Base-by-base conservation (phyloP, 2,329 filamentous ascomycete genomes). In the Calcarisporium arbuscula region DNA sequence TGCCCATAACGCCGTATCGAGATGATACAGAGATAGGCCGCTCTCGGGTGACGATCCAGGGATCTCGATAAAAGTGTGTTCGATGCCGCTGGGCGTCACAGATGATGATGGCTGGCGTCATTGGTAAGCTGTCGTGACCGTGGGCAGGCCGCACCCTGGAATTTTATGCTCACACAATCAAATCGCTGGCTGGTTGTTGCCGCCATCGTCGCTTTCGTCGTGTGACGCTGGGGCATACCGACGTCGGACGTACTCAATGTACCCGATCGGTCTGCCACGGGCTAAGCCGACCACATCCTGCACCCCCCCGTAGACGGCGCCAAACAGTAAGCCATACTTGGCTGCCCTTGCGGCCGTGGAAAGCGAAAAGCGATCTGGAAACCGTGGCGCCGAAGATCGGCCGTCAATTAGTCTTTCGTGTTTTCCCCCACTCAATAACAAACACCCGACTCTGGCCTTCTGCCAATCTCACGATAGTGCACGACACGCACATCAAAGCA, bases 281-380 rank as follows among this genome's bases (percentile, higher is more conserved):
- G 77, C 62, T 40, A 80, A 67, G 34, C 78, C 77, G 21, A 92
- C 57, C 9, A 70, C 62, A 62, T 96, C 90, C 61, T 96, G 89
- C 38, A 82, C 57, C 23, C 90, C 65, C 17, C 90, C 90, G 60
- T 87, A 96, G 7, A 67, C 74, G 22, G 95, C 54, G 15, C 90
- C 89, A 45, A 88, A 80, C 47, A 83, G 67, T 29, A 95, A 65
- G 2, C 88, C 90, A 47, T 84, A 76, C 54, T 80, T 85, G 32
- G 88, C 87, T 28, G 86, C 92, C 42, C 82, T 74, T 14, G 82
- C 82, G 26, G 82, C 79, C 32, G 82, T 84, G 39, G 81, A 78
- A 19, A 90, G 64, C 21, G 88, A 85, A 50, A 95, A 85, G 27
- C 80, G 74, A 66, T 89, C 85, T 90, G 55, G 30, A 43, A 34